A percentile compares a stretch with the other conserved stretches of the same genome.
Conservation (phyloP, 169 alveolate genomes). For the Cryptosporidium ubiquitum region DNA sequence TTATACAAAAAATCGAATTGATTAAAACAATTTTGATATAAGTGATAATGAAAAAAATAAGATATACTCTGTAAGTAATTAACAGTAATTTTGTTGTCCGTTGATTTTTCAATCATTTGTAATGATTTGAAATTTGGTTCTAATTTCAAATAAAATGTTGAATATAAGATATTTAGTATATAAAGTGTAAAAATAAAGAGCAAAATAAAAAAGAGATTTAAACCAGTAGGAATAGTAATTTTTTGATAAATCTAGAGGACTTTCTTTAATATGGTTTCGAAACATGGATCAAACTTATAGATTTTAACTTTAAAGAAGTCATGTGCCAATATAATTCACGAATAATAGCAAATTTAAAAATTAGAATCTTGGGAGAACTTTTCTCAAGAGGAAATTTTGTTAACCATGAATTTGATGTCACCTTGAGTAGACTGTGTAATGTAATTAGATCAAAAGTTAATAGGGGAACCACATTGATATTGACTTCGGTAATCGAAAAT, state of each 20-base stretch:
- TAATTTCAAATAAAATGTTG: constrained; percentile 17
- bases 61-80: background rate
- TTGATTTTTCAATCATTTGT: constrained; percentile 26
- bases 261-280: constrained; percentile 21
- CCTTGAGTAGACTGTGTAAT: background rate
- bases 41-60: background rate
- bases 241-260: constrained; percentile 1
- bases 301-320: constrained; percentile 5
- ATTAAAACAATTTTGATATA: background rate
- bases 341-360: constrained; percentile 1
- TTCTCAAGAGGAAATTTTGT: constrained; percentile 41
- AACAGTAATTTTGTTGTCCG: background rate
- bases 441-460: background rate
- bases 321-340: constrained; percentile 12
- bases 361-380: background rate
- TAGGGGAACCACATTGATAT: constrained; percentile 43
- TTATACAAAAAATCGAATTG: background rate
- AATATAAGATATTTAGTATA: constrained; percentile 38
- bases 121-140: constrained; percentile 19
- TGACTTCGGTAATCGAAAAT: constrained; percentile 24
- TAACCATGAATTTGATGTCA: constrained; percentile 4
- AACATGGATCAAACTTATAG: constrained; percentile 34
- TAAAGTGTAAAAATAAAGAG: background rate
- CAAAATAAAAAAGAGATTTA: background rate
- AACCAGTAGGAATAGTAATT: background rate